Percentiles rank a stretch among this genome's conserved stretches.
These are phyloP conservation scores for Codiaeum variegatum DNA, from an alignment of 441 rosid genomes.

Conservation along the genomic window DNA sequence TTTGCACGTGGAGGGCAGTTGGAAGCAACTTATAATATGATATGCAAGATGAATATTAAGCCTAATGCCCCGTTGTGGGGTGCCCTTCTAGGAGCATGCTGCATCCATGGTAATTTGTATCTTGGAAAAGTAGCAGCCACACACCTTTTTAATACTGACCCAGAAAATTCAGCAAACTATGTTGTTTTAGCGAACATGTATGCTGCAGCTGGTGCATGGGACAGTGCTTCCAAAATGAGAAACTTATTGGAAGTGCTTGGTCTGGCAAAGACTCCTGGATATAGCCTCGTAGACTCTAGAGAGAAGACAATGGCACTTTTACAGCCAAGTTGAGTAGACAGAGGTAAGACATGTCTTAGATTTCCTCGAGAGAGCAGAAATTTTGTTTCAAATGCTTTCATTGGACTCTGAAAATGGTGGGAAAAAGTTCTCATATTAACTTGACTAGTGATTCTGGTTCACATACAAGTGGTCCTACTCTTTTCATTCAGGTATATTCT, in stretches of 20 bases:
- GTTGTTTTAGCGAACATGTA: constrained; percentile 51
- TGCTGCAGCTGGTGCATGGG: constrained; percentile 66
- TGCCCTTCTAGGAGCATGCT: constrained; percentile 70
- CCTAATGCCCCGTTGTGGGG: constrained; percentile 61
- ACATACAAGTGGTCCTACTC: neutral
- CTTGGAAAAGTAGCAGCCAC: constrained; percentile 55
- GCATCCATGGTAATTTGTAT: constrained; percentile 37
- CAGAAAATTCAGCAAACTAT: constrained; percentile 53
- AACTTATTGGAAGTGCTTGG: constrained; percentile 44
- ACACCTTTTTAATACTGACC: constrained; percentile 50
- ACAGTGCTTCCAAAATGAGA: constrained; percentile 40
- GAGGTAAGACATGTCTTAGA: neutral
- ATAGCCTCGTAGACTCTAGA: constrained; percentile 44
- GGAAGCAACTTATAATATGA: constrained; percentile 54
- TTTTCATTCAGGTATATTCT: neutral
- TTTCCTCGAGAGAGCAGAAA: neutral
- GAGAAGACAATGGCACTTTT: constrained; percentile 22
- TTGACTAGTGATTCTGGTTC: neutral
- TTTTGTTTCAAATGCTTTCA: neutral
- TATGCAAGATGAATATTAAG: constrained; percentile 35
- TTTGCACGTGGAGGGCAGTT: constrained; percentile 60
- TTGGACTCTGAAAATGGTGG: neutral
- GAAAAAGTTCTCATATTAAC: neutral
- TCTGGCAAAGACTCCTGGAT: constrained; percentile 51
- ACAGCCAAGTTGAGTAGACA: constrained; percentile 22